Conservation (phyloP, 306 rosid species). For the Fagus sylvatica region DNA sequence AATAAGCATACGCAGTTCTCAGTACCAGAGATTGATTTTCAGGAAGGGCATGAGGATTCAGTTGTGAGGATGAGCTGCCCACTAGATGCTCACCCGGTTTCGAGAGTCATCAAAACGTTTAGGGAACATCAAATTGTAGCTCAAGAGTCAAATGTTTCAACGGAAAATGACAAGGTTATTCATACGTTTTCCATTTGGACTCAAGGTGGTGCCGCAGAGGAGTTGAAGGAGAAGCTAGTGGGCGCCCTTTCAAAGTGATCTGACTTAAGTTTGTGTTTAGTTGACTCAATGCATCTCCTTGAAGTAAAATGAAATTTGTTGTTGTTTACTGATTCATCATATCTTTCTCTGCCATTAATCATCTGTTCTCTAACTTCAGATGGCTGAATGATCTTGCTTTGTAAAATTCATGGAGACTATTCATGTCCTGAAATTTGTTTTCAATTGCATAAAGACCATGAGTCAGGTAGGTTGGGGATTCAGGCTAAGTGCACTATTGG, state of each 20-base stretch:
- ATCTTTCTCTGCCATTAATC: background rate
- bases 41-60: slow-evolving; percentile 65
- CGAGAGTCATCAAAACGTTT: slow-evolving; percentile 56
- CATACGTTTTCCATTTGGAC: slow-evolving; percentile 76
- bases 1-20: slow-evolving; percentile 40
- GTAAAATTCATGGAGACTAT: background rate
- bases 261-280: slow-evolving; percentile 13
- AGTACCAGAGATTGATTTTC: slow-evolving; percentile 70
- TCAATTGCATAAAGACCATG: background rate
- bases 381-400: background rate
- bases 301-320: slow-evolving; percentile 9
- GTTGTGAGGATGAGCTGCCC: slow-evolving; percentile 74
- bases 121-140: slow-evolving; percentile 69
- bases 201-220: slow-evolving; percentile 63
- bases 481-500: background rate
- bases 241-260: slow-evolving; percentile 58
- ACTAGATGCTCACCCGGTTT: slow-evolving; percentile 76
- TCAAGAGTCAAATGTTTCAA: slow-evolving; percentile 56
- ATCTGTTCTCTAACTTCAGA: background rate
- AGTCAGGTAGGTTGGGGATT: background rate
- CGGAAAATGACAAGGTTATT: slow-evolving; percentile 48
- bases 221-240: slow-evolving; percentile 76
- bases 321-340: slow-evolving; percentile 10
- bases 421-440: background rate
- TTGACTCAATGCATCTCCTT: slow-evolving; percentile 19